Evolutionary conservation across 257 asterid species (phyloP).

Genomic region (Catharanthus roseus): DNA sequence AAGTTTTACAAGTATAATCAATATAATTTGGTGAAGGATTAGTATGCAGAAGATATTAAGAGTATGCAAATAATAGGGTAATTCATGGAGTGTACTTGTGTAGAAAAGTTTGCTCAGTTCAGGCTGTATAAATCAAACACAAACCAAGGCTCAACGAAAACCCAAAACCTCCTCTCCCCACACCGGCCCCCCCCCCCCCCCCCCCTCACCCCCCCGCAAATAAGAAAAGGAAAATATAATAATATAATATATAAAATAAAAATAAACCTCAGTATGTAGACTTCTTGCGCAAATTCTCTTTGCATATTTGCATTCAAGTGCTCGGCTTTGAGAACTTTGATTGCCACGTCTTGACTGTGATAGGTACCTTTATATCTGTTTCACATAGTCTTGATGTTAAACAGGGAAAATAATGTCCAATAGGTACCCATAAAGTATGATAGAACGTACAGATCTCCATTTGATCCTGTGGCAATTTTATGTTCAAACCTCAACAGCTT

Average conservation of each 20-base stretch:
- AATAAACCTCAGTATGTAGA: conserved; percentile 69
- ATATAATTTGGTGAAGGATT: no score
- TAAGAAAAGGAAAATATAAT: background rate
- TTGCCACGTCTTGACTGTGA: conserved; percentile 75
- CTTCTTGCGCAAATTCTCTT: conserved; percentile 77
- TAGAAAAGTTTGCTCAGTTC: background rate
- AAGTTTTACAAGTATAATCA: no score
- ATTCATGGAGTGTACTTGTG: background rate
- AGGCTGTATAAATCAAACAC: background rate
- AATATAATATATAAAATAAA: background rate
- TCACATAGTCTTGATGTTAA: conserved; percentile 7
- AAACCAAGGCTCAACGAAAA: background rate
- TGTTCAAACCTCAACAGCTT: conserved; percentile 47
- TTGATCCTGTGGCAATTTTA: conserved; percentile 62
- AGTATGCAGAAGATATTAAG: background rate
- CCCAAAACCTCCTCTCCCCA: no score
- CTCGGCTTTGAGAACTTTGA: conserved; percentile 63
- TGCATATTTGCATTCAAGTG: conserved; percentile 41
- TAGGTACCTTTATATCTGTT: conserved; percentile 73
- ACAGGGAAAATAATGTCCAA: background rate
- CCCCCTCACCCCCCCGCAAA: background rate
- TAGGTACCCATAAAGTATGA: background rate
- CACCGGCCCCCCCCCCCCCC: no score
- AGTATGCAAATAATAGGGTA: background rate
- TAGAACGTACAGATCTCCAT: conserved; percentile 66